These are phyloP conservation scores for Acanthochlamys bracteata DNA, from an alignment of 106 monocot genomes.

Conservation along the genomic window DNA sequence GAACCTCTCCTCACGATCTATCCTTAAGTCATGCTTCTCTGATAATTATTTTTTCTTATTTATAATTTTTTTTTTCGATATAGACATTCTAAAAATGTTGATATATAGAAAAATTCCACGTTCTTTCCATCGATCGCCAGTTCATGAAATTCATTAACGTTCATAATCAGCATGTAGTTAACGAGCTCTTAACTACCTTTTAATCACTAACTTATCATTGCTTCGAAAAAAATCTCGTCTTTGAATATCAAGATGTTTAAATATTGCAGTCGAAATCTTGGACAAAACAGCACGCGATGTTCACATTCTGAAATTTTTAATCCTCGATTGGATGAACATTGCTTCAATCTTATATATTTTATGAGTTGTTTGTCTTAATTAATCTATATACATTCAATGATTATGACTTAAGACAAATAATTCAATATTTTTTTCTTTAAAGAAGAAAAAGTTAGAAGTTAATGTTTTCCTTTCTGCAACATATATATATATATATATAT, in stretches of 20 bases:
- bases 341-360: neutral
- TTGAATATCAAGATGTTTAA: neutral
- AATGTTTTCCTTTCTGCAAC: neutral
- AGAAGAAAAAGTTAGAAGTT: no score
- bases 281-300: neutral
- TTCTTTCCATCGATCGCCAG: neutral
- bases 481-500: neutral
- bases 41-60: neutral
- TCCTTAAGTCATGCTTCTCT: neutral
- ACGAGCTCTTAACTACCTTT: neutral
- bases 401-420: neutral
- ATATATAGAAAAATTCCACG: neutral
- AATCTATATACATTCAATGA: neutral
- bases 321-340: neutral
- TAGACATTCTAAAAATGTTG: no score
- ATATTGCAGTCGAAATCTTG: neutral
- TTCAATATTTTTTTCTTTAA: neutral
- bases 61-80: neutral
- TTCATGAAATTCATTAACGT: neutral
- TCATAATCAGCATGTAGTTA: neutral
- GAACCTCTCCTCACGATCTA: conserved; percentile 9
- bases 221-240: neutral
- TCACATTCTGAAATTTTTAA: neutral
- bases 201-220: neutral
- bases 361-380: neutral